Percentiles rank a stretch among this genome's conserved stretches.
These are phyloP conservation scores for Umbelopsis vinacea DNA, from an alignment of 192 early-diverging fungal genomes.

Conservation along the genomic window DNA sequence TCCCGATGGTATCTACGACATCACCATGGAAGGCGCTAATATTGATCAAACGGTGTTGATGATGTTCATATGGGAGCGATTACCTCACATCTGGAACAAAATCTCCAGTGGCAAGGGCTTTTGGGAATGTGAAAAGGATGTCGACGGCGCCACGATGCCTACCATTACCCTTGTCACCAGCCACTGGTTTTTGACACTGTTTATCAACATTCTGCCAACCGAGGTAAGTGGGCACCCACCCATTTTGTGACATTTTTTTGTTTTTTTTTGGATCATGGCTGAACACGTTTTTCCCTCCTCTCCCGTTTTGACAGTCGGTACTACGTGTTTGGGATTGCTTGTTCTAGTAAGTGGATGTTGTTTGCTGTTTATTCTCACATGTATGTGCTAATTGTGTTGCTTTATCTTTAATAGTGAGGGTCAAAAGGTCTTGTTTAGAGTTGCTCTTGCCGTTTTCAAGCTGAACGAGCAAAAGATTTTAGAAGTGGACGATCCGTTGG, in stretches of 20 bases:
- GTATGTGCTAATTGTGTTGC: neutral
- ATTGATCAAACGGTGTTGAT: slow-evolving; percentile 73
- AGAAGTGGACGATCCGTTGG: slow-evolving; percentile 57
- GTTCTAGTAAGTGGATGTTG: slow-evolving; percentile 49
- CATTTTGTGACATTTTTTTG: too few species aligned
- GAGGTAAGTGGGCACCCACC: slow-evolving; percentile 62
- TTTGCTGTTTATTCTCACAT: neutral
- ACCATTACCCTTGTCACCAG: slow-evolving; percentile 77
- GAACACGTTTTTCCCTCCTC: neutral
- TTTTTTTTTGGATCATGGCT: too few species aligned
- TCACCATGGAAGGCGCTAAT: slow-evolving; percentile 72
- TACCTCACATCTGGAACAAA: slow-evolving; percentile 55
- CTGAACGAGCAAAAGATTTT: slow-evolving; percentile 69
- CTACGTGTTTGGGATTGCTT: slow-evolving; percentile 74
- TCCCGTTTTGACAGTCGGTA: slow-evolving; percentile 42
- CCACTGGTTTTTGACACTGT: slow-evolving; percentile 84
- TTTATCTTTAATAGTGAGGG: slow-evolving; percentile 36
- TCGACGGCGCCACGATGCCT: slow-evolving; percentile 56
- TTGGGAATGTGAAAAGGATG: slow-evolving; percentile 52
- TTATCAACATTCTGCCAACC: slow-evolving; percentile 76
- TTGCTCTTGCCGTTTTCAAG: slow-evolving; percentile 71
- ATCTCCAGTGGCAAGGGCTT: slow-evolving; percentile 44
- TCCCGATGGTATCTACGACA: slow-evolving; percentile 76
- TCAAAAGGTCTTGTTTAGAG: slow-evolving; percentile 73
- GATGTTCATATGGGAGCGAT: slow-evolving; percentile 57